These are phyloP conservation scores for Triangularia setosa DNA, from an alignment of 2,329 filamentous ascomycete genomes.

Conservation along the genomic window DNA sequence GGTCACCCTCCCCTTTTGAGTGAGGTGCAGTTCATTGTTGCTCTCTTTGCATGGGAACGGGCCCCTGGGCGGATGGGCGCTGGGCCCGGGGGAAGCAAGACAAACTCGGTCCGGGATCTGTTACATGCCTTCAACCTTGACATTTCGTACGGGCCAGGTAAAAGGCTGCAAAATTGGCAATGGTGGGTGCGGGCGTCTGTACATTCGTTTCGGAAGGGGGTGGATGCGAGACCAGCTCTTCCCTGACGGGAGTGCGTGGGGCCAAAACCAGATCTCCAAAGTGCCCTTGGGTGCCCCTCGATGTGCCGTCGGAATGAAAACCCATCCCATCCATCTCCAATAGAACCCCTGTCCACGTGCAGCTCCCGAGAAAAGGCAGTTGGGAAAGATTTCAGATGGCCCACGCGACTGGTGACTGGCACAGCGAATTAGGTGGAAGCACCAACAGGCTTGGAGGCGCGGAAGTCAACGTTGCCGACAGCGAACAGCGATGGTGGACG, in stretches of 20 bases:
- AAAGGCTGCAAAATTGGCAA: slow-evolving; percentile 20
- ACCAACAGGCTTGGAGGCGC: slow-evolving; percentile 2
- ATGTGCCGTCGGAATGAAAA: neutral
- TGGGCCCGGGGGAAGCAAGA: slow-evolving; percentile 14
- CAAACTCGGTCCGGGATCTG: slow-evolving; percentile 22
- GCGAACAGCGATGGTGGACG: neutral
- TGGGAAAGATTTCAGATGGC: neutral
- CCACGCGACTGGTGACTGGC: slow-evolving; percentile 1
- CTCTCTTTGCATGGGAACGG: neutral
- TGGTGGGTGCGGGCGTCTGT: slow-evolving; percentile 21
- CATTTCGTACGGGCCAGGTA: slow-evolving; percentile 15
- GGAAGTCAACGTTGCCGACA: neutral
- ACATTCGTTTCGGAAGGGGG: slow-evolving; percentile 22
- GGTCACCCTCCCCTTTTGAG: slow-evolving; percentile 19
- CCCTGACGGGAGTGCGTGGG: neutral
- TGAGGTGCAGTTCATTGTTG: neutral
- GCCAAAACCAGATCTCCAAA: neutral
- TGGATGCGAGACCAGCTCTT: slow-evolving; percentile 16
- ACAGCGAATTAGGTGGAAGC: neutral
- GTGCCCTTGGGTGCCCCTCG: neutral
- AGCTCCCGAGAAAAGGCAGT: neutral
- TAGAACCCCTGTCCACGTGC: neutral
- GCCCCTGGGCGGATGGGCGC: slow-evolving; percentile 1
- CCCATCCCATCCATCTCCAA: neutral
- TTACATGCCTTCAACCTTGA: slow-evolving; percentile 17